phyloP scores from a whole-genome alignment of 371 early-diverging fungal species.

The Haplosporangium sp. region DNA sequence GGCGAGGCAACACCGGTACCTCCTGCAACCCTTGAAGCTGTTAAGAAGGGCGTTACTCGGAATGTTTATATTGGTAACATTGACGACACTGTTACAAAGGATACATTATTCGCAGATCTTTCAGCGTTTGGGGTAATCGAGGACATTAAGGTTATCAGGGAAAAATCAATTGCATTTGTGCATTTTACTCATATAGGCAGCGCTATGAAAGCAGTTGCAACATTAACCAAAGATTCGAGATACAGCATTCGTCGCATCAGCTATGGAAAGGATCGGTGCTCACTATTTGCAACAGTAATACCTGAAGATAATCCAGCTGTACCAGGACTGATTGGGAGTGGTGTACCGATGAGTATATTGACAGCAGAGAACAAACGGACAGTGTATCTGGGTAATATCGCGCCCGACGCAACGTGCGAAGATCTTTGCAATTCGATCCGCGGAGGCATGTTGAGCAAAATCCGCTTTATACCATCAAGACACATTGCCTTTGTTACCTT shows the following conservation, averaged over 20 bases:
- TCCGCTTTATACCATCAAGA: conserved; percentile 80
- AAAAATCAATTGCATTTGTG: conserved; percentile 84
- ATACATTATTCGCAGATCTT: conserved; percentile 66
- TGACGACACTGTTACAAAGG: conserved; percentile 67
- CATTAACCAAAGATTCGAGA: conserved; percentile 63
- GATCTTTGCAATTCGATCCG: conserved; percentile 89
- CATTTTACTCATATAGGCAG: conserved; percentile 77
- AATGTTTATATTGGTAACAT: conserved; percentile 83
- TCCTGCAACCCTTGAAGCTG: conserved; percentile 63
- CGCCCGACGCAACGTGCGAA: conserved; percentile 78
- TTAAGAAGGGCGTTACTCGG: conserved; percentile 77
- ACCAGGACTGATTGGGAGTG: neutral
- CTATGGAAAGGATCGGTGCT: conserved; percentile 89
- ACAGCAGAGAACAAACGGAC: conserved; percentile 69
- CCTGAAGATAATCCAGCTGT: conserved; percentile 4
- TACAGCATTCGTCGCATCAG: conserved; percentile 71
- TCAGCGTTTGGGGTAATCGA: conserved; percentile 80
- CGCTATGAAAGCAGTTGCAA: conserved; percentile 79
- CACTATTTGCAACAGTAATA: conserved; percentile 26
- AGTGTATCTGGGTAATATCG: conserved; percentile 82
- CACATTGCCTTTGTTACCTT: conserved; percentile 88
- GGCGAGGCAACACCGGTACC: conserved; percentile 76
- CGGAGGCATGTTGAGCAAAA: conserved; percentile 83
- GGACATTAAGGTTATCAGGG: conserved; percentile 73
- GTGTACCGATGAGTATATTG: conserved; percentile 16